Base-by-base conservation (phyloP, 192 early-diverging fungal genomes). In the Podila verticillata region DNA sequence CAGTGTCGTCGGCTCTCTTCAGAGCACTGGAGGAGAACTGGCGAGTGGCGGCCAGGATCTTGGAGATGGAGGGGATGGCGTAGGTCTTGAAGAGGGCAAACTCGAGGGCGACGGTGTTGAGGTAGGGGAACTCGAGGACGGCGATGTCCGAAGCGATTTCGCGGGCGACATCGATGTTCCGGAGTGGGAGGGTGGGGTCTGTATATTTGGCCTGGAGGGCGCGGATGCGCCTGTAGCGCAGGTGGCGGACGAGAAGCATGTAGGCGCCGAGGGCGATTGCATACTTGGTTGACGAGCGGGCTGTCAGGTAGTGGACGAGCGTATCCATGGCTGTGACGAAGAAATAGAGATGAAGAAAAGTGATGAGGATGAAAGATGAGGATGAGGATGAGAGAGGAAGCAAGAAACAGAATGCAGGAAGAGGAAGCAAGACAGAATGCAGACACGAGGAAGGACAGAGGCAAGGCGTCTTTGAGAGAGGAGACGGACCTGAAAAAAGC, bases 21-120 rank as follows among this genome's bases (percentile, higher is more conserved):
- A 74, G 48, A 61, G 74, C 63, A 4, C 57, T 6, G 6, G 65
- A 48, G 4, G 44, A 35, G 35, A 87, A 75, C 65, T 84, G 66
- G 19, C 49, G 26, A 0, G 86, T 85, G 2, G 68, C 57, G 0
- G 66, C 73, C 1, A 87, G 57, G 30, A 85, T 61, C 56, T 81
- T 80, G 64, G 77, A 81, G 35, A 87, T 79, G n/a, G 73, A 61
- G 7, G 86, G 86, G 29, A 84, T 67, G 28, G 63, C 74, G 44
- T 79, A 84, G 6, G 86, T 85, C 49, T 82, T 83, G 65, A 87
- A 82, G n/a, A 84, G 58, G 0, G 75, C 84, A 71, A 85, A 82
- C 51, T 86, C 81, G 0, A 83, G 58, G 0, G 80, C 63, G 15
- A 72, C 39, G 4, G 61, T 54, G 47, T 48, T 62, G 48, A 77